Conservation (phyloP, 1,139 yeast genomes). For the Diutina catenulata region DNA sequence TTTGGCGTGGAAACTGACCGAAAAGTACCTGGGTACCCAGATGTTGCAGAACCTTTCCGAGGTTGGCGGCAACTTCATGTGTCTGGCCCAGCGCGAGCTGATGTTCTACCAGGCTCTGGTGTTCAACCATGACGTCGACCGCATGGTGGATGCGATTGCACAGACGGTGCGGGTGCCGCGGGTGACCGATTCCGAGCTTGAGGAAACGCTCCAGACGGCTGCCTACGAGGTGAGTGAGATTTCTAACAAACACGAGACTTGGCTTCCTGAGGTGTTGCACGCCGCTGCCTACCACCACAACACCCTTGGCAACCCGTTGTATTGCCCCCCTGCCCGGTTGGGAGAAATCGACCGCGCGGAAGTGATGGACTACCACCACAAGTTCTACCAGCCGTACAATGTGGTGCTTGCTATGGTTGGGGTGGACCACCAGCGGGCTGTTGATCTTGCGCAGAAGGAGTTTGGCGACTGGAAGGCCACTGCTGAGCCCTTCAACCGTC, state of each 20-base stretch:
- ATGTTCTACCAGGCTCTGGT: slow-evolving; percentile 92
- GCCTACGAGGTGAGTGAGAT: slow-evolving; percentile 76
- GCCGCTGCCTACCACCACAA: slow-evolving; percentile 62
- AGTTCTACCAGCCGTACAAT: slow-evolving; percentile 70
- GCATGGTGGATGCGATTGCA: slow-evolving; percentile 68
- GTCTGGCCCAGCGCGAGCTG: slow-evolving; percentile 86
- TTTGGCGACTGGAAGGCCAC: slow-evolving; percentile 49
- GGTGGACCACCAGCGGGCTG: slow-evolving; percentile 59
- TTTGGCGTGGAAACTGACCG: slow-evolving; percentile 77
- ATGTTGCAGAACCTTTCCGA: slow-evolving; percentile 70
- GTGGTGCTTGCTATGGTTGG: slow-evolving; percentile 87
- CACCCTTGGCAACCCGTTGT: slow-evolving; percentile 75
- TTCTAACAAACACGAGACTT: slow-evolving; percentile 73
- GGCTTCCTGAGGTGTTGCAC: slow-evolving; percentile 81
- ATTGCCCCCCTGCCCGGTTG: slow-evolving; percentile 9
- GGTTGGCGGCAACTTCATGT: slow-evolving; percentile 90
- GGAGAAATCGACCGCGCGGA: background rate
- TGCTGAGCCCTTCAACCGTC: slow-evolving; percentile 14
- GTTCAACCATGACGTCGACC: slow-evolving; percentile 75
- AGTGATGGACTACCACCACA: slow-evolving; percentile 40
- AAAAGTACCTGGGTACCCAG: slow-evolving; percentile 44
- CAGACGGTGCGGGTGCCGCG: slow-evolving; percentile 70
- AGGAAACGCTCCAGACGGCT: slow-evolving; percentile 64
- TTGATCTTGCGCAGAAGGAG: slow-evolving; percentile 47
- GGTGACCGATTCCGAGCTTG: slow-evolving; percentile 57